A percentile compares a stretch with the other conserved stretches of the same genome.
Evolutionary conservation across 768 basidiomycete genomes (phyloP).

Genomic region (Clitopilus hobsonii): DNA sequence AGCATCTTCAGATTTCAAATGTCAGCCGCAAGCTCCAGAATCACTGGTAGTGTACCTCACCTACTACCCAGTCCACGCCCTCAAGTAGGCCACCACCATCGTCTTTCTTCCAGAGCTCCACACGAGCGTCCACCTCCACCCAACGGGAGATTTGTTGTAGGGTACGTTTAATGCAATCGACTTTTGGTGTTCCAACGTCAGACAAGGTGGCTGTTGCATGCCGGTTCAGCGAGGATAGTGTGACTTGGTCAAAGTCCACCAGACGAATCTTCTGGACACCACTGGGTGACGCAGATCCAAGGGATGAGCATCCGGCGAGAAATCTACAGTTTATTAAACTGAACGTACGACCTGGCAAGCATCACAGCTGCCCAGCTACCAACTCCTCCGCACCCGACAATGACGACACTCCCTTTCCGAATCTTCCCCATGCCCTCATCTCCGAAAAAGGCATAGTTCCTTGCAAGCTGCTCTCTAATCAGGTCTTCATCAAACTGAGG

Average conservation of each 20-base stretch:
- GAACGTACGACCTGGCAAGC: conserved; percentile 82
- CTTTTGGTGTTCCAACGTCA: conserved; percentile 94
- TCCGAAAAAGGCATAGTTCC: conserved; percentile 94
- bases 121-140: conserved; percentile 78
- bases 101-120: conserved; percentile 86
- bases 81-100: conserved; percentile 69
- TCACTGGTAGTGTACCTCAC: conserved; percentile 31
- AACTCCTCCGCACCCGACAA: conserved; percentile 95
- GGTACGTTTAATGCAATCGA: conserved; percentile 64
- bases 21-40: not conserved
- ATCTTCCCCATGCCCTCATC: conserved; percentile 83
- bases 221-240: conserved; percentile 89
- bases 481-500: conserved; percentile 70
- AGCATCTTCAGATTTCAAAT: conserved; percentile 54
- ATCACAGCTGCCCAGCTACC: conserved; percentile 96
- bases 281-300: conserved; percentile 32
- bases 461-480: conserved; percentile 82
- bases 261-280: conserved; percentile 74
- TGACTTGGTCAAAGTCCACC: conserved; percentile 96
- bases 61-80: conserved; percentile 92
- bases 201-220: conserved; percentile 86
- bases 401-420: conserved; percentile 69
- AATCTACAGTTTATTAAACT: not conserved
- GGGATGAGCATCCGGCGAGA: not conserved
- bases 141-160: conserved; percentile 76